Base-by-base conservation (phyloP, 352 stramenopile species). In the Pythium myriotylum region DNA sequence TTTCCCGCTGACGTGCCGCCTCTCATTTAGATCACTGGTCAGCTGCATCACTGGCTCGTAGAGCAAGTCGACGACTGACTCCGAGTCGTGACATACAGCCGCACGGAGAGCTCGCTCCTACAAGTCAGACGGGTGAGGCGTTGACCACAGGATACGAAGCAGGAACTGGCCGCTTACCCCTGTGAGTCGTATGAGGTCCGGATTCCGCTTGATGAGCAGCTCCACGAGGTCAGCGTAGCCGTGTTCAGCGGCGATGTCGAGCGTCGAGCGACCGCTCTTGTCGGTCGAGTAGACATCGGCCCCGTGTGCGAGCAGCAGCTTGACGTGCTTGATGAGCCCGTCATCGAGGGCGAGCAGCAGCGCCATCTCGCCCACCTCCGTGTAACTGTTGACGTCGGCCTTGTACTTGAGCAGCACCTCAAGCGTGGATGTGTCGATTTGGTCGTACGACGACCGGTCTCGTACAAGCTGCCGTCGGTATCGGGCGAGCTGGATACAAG, bases 291-390 rank as follows among this genome's bases (percentile, higher is more conserved):
- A 65, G 16, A 51, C 33, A 20, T 85, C 72, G 12, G 71, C 76
- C 13, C 68, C 71, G 33, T 75, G 48, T 0, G 42, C 59, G 3
- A 81, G 27, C 42, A 85, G 69, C n/a, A 79, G 68, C 59, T 79
- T 59, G 17, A 82, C 72, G 59, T 85, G 73, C 35, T 75, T 73
- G 62, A 68, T 72, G 41, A 85, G 73, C 24, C 68, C 73, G 65
- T 79, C 74, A 35, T 76, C 67, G 3, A 73, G 39, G 8, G 67
- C 68, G 22, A 81, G 52, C 2, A 77, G 62, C n/a, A 85, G 62
- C 17, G 72, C 50, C 23, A 64, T 76, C 27, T 84, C 67, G 27
- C 65, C 65, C n/a, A 61, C 70, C 52, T 79, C 70, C 20, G 58
- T 66, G 40, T 37, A 32, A 26, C 62, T 57, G 48, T 82, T 71